A percentile compares a stretch with the other conserved stretches of the same genome.
Evolutionary conservation across 257 asterid genomes (phyloP).

Genomic region (Gentiana dahurica): DNA sequence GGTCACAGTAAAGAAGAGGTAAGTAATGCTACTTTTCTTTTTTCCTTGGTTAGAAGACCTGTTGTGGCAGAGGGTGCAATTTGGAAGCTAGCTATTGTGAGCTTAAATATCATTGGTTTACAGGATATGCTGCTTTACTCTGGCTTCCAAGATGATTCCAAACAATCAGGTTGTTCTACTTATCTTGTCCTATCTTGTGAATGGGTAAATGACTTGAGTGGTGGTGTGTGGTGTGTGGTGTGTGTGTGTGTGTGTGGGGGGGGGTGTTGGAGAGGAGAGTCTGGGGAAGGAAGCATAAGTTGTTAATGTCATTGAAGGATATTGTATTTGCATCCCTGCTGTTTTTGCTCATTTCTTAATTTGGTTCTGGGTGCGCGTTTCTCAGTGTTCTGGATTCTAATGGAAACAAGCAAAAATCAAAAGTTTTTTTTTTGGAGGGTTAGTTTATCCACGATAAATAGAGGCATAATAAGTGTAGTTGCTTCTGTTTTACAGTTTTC

Average conservation of each 20-base stretch:
- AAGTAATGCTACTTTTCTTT: conserved; percentile 10
- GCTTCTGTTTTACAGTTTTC: conserved; percentile 41
- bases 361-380: no score
- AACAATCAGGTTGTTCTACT: conserved; percentile 44
- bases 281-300: no score
- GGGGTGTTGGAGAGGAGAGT: no score
- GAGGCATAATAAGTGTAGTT: neutral
- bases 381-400: no score
- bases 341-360: no score
- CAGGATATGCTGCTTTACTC: conserved; percentile 65
- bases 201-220: neutral
- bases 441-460: neutral
- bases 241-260: no score
- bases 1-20: conserved; percentile 46
- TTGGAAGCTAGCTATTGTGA: conserved; percentile 1
- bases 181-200: neutral
- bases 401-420: no score
- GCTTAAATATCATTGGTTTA: conserved; percentile 9
- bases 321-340: no score
- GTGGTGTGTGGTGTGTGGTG: no score
- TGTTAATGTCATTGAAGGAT: no score
- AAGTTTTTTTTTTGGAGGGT: no score
- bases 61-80: neutral
- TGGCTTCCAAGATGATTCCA: conserved; percentile 51
- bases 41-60: conserved; percentile 2